A percentile compares a stretch with the other conserved stretches of the same genome.
Evolutionary conservation across 495 filamentous ascomycete species (phyloP).

Genomic region (Tuber brumale): DNA sequence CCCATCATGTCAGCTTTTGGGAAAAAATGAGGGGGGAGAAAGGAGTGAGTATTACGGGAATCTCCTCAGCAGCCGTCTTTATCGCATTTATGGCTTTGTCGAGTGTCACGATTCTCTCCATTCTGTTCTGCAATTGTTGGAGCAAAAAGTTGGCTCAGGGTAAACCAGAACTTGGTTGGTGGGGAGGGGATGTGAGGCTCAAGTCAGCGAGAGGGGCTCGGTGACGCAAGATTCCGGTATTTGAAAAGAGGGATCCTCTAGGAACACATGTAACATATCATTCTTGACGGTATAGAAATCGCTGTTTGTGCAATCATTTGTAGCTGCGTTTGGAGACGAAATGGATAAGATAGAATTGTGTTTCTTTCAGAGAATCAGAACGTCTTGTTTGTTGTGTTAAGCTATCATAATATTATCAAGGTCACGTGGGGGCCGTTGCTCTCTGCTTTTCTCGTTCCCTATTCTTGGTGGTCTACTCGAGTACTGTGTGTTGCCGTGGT

Average conservation of each 20-base stretch:
- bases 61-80: slow-evolving; percentile 39
- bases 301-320: background rate
- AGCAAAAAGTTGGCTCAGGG: slow-evolving; percentile 1
- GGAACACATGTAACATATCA: background rate
- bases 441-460: background rate
- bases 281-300: background rate
- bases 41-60: slow-evolving; percentile 28
- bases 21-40: background rate
- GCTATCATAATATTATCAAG: background rate
- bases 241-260: background rate
- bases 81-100: slow-evolving; percentile 42
- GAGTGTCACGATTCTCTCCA: slow-evolving; percentile 38
- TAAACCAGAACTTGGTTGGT: slow-evolving; percentile 7
- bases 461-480: background rate
- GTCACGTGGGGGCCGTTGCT: background rate
- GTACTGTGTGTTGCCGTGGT: no score
- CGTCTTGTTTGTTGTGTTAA: background rate
- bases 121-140: slow-evolving; percentile 3
- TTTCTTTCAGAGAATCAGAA: background rate
- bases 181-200: slow-evolving; percentile 26
- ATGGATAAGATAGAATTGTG: background rate
- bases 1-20: slow-evolving; percentile 9
- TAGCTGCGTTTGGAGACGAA: background rate
- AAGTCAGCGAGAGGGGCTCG: slow-evolving; percentile 27
- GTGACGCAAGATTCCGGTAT: background rate